These are phyloP conservation scores for Rhododendron simsii DNA, from an alignment of 148 eudicot species.

Conservation along the genomic window DNA sequence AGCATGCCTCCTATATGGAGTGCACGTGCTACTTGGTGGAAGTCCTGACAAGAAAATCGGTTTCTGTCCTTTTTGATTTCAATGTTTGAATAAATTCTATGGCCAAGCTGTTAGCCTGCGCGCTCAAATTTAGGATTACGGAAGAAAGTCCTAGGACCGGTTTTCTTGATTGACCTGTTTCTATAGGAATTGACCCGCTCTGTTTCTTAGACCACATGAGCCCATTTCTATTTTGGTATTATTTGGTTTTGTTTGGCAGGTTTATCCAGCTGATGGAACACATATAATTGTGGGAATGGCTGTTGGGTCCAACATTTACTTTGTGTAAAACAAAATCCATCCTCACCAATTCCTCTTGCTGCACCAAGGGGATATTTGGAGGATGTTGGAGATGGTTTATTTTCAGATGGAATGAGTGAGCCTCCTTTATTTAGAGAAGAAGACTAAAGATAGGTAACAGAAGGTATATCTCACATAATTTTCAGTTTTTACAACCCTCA, in stretches of 20 bases:
- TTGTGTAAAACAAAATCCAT: slow-evolving; percentile 70
- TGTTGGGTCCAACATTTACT: slow-evolving; percentile 84
- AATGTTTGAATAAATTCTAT: background rate
- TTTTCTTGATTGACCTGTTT: background rate
- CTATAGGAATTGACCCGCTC: background rate
- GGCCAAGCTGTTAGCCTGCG: background rate
- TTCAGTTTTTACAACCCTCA: background rate
- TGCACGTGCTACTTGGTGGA: background rate
- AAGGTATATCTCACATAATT: slow-evolving; percentile 32
- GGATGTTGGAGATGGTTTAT: slow-evolving; percentile 86
- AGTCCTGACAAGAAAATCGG: background rate
- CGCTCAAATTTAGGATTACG: background rate
- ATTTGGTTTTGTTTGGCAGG: slow-evolving; percentile 50
- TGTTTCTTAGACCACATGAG: background rate
- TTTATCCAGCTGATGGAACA: slow-evolving; percentile 80
- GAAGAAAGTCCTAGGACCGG: background rate
- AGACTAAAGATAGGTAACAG: slow-evolving; percentile 47
- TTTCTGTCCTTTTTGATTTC: background rate
- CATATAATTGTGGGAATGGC: slow-evolving; percentile 84
- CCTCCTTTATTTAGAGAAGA: slow-evolving; percentile 44
- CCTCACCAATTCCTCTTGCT: slow-evolving; percentile 58
- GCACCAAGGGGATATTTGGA: slow-evolving; percentile 65
- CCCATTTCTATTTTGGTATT: too few species aligned
- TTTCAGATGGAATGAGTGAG: slow-evolving; percentile 57
- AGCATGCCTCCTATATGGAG: background rate